Evolutionary conservation across 257 asterid species (phyloP).

Genomic region (Solanum peruvianum): DNA sequence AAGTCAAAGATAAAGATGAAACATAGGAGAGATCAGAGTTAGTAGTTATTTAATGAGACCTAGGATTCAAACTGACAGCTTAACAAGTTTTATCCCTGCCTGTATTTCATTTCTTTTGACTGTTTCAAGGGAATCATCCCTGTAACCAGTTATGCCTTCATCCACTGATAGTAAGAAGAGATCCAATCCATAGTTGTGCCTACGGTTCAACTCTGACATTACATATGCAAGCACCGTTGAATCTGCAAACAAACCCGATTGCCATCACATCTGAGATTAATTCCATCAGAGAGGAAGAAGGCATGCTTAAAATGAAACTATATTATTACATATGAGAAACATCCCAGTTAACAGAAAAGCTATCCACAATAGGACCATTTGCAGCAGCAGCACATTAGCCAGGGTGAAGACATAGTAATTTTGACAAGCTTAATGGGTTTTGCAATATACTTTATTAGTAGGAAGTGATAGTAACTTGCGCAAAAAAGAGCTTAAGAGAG

Average conservation of each 20-base stretch:
- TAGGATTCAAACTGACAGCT: background rate
- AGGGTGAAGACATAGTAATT: background rate
- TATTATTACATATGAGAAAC: background rate
- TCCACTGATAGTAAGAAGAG: conserved; percentile 92
- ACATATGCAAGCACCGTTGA: conserved; percentile 98
- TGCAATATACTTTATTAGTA: background rate
- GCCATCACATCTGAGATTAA: background rate
- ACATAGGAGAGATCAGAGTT: background rate
- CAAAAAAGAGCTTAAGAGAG: background rate
- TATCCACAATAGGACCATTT: background rate
- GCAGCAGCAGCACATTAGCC: background rate
- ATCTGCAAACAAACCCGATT: conserved; percentile 34
- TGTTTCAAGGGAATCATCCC: conserved; percentile 97
- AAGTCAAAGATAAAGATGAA: background rate
- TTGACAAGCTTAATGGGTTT: background rate
- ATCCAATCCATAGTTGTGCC: conserved; percentile 82
- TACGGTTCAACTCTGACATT: conserved; percentile 65
- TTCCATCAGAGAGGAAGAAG: background rate
- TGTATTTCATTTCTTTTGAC: conserved; percentile 95
- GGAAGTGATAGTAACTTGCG: background rate
- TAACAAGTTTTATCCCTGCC: conserved; percentile 19
- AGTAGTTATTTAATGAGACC: background rate
- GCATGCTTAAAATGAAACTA: background rate
- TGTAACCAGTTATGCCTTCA: conserved; percentile 95
- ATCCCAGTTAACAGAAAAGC: background rate